Percentiles rank a stretch among this genome's conserved stretches.
phyloP scores from a whole-genome alignment of 2,329 filamentous ascomycete genomes.

The Aquanectria penicillioides region DNA sequence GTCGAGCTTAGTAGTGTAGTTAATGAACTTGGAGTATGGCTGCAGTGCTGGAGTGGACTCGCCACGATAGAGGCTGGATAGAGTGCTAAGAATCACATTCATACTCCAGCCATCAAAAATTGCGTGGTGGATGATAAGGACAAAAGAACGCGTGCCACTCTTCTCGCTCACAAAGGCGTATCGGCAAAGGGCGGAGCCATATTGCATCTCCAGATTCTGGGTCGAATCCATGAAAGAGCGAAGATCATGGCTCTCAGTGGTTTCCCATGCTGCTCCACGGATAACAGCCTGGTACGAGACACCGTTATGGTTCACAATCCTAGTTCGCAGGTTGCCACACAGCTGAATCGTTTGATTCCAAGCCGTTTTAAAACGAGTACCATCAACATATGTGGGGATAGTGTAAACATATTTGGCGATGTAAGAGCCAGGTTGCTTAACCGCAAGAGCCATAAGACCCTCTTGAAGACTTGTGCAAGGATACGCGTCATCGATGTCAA shows the following conservation, averaged over 20 bases:
- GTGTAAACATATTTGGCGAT: constrained; percentile 9
- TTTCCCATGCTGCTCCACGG: neutral
- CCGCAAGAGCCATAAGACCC: constrained; percentile 42
- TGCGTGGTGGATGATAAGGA: neutral
- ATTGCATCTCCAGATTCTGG: neutral
- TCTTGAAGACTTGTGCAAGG: constrained; percentile 50
- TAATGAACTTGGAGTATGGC: neutral
- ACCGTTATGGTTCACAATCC: neutral
- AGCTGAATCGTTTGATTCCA: neutral
- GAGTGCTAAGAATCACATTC: neutral
- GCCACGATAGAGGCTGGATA: neutral
- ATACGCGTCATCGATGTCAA: constrained; percentile 44
- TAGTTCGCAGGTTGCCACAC: neutral
- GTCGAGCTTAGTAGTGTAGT: neutral
- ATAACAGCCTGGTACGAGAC: neutral
- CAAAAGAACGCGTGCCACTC: neutral
- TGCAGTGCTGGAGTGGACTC: neutral
- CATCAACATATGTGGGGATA: neutral
- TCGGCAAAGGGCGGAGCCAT: neutral
- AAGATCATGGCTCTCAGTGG: neutral
- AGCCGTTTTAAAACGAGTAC: neutral
- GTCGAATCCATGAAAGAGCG: neutral
- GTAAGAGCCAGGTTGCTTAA: constrained; percentile 19
- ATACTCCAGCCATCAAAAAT: constrained; percentile 6
- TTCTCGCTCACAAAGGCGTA: neutral